Percentiles rank a stretch among this genome's conserved stretches.
Evolutionary conservation across 306 rosid genomes (phyloP).

Genomic region (Prunus mume): DNA sequence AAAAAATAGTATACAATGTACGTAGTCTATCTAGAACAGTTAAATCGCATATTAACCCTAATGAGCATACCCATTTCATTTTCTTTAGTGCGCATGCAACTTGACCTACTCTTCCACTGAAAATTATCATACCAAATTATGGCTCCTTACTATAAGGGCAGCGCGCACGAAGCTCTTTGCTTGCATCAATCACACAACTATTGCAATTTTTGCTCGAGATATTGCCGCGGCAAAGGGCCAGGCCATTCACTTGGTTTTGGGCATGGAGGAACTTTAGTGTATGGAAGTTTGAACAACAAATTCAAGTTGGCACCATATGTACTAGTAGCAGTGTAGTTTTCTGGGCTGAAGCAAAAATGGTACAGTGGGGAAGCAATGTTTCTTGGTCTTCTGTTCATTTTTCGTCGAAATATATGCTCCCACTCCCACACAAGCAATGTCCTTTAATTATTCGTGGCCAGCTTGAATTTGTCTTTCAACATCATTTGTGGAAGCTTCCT

Average conservation of each 20-base stretch:
- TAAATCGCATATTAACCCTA: no score
- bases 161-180: conserved; percentile 14
- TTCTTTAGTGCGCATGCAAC: no score
- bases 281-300: conserved; percentile 6
- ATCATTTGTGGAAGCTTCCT: background rate
- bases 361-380: conserved; percentile 32
- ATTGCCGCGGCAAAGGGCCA: conserved; percentile 41
- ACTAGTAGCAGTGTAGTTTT: conserved; percentile 41
- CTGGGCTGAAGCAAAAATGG: conserved; percentile 43
- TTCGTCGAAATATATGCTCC: background rate
- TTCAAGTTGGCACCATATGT: conserved; percentile 27
- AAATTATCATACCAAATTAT: no score
- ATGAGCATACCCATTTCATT: no score
- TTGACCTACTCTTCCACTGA: no score
- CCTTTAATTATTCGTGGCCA: background rate
- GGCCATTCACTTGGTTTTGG: conserved; percentile 26
- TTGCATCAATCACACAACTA: conserved; percentile 22
- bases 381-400: background rate
- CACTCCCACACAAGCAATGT: no score
- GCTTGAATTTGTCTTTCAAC: background rate
- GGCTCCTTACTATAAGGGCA: conserved; percentile 26
- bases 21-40: no score
- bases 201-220: conserved; percentile 23
- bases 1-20: no score
- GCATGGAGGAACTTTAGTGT: conserved; percentile 28